phyloP scores from a whole-genome alignment of 345 rosid genomes.

The Gossypium ekmanianum region DNA sequence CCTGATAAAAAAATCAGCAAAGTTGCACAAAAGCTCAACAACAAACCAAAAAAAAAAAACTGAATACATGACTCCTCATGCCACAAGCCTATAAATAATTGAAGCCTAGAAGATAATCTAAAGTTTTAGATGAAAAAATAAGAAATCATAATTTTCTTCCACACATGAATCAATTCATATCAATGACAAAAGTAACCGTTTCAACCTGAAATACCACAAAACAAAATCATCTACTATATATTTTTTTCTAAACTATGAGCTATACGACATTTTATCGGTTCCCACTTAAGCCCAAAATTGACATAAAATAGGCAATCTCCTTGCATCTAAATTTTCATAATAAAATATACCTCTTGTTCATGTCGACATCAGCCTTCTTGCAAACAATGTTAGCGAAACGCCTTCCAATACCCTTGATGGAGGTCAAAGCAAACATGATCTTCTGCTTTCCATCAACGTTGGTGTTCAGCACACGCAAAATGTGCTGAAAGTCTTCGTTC shows the following conservation, averaged over 20 bases:
- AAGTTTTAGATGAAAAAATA: no score
- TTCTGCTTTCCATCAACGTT: no score
- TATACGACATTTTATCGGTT: background rate
- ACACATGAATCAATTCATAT: background rate
- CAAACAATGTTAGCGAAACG: no score
- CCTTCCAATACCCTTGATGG: no score
- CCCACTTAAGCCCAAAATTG: background rate
- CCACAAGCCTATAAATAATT: background rate
- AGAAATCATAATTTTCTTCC: no score
- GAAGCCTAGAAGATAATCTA: no score
- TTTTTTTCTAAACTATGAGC: background rate
- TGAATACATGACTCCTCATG: background rate
- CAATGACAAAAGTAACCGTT: background rate
- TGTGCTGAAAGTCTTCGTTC: no score
- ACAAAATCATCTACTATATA: background rate
- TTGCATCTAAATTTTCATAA: no score
- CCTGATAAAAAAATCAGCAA: slow-evolving; percentile 25
- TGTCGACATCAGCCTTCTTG: slow-evolving; percentile 30
- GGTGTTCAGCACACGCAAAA: no score
- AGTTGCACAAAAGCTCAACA: background rate
- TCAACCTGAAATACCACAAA: background rate
- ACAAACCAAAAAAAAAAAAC: background rate
- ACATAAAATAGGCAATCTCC: background rate
- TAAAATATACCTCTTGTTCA: slow-evolving; percentile 69
- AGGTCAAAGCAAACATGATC: no score